Evolutionary conservation across 768 basidiomycete species (phyloP).

Genomic region (Floccularia luteovirens): DNA sequence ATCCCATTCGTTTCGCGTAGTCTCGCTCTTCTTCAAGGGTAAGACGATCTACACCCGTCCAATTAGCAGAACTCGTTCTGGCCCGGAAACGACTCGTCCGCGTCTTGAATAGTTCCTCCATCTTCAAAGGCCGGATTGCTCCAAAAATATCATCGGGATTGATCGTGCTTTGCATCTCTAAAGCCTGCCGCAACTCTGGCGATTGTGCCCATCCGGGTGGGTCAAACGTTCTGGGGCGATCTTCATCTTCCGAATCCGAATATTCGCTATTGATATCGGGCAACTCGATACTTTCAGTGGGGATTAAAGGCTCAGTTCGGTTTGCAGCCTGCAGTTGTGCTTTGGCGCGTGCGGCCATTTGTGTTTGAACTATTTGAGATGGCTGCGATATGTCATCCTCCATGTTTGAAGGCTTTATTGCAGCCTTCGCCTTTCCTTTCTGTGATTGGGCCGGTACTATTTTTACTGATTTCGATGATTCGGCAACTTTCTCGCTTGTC

Average conservation of each 20-base stretch:
- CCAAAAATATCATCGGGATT: conserved; percentile 94
- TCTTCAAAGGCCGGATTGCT: conserved; percentile 72
- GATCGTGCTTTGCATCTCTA: conserved; percentile 77
- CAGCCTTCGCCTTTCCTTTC: conserved; percentile 45
- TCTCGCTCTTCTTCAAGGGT: conserved; percentile 80
- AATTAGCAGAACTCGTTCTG: conserved; percentile 91
- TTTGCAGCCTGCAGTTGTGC: conserved; percentile 59
- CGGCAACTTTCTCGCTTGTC: conserved; percentile 26
- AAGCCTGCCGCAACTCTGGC: conserved; percentile 72
- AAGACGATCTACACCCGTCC: conserved; percentile 87
- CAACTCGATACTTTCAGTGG: conserved; percentile 81
- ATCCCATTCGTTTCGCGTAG: conserved; percentile 91
- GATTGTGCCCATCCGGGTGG: conserved; percentile 90
- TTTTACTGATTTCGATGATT: conserved; percentile 20
- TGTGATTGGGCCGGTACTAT: conserved; percentile 9
- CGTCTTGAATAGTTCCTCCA: conserved; percentile 90
- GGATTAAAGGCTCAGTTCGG: conserved; percentile 34
- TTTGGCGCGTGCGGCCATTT: conserved; percentile 67
- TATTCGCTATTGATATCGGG: conserved; percentile 97
- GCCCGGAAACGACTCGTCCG: conserved; percentile 79
- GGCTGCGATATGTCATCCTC: conserved; percentile 51
- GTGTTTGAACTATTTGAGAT: conserved; percentile 52
- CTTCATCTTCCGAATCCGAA: conserved; percentile 92
- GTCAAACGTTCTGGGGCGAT: conserved; percentile 62
- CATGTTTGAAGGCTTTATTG: conserved; percentile 16